phyloP scores from a whole-genome alignment of 148 eudicot species.

The Chenopodium berlandieri region DNA sequence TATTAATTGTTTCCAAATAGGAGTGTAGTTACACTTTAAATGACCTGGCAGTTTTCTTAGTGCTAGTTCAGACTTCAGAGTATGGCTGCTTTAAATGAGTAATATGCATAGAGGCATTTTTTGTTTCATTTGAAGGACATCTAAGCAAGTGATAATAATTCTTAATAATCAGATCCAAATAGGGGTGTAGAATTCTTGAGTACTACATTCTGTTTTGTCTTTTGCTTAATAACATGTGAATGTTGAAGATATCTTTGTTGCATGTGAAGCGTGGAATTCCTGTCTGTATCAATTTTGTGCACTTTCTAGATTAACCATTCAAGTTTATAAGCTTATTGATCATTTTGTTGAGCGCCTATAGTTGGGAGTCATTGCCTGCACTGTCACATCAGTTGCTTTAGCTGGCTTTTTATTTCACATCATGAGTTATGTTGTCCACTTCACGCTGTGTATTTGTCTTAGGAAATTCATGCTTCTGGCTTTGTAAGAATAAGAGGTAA shows the following conservation, averaged over 20 bases:
- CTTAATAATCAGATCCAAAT: background rate
- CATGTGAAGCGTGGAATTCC: background rate
- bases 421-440: background rate
- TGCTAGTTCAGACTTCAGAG: background rate
- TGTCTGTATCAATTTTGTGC: background rate
- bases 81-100: background rate
- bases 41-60: background rate
- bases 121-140: background rate
- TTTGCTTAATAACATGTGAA: background rate
- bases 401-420: background rate
- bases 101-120: background rate
- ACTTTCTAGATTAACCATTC: background rate
- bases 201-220: background rate
- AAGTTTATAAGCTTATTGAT: background rate
- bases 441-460: slow-evolving; percentile 19
- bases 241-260: background rate
- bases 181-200: background rate
- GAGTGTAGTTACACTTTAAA: background rate
- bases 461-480: slow-evolving; percentile 68
- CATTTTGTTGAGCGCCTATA: background rate
- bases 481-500: slow-evolving; percentile 51
- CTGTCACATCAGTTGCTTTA: background rate
- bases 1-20: background rate
- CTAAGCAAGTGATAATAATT: background rate
- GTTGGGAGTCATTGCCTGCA: background rate